Evolutionary conservation across 805 yeast genomes (phyloP).

Genomic region (Zygosaccharomyces kombuchaensis): DNA sequence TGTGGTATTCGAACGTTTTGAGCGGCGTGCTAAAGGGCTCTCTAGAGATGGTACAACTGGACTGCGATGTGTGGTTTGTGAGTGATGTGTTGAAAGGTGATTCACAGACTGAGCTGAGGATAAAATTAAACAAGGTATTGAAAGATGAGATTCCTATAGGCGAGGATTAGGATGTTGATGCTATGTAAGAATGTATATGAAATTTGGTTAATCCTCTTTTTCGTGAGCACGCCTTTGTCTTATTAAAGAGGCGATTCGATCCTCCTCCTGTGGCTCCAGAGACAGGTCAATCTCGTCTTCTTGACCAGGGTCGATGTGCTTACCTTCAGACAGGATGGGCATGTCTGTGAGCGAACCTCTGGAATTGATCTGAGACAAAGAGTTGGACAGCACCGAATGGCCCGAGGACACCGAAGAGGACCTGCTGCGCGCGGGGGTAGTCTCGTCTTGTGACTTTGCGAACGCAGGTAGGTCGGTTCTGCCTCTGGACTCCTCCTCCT

Average conservation of each 20-base stretch:
- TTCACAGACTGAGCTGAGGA: constrained; percentile 69
- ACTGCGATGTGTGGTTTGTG: constrained; percentile 76
- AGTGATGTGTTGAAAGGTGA: constrained; percentile 83
- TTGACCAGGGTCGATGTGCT: constrained; percentile 11
- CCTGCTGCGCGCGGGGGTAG: constrained; percentile 20
- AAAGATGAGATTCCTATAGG: constrained; percentile 98
- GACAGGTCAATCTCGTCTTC: constrained; percentile 12
- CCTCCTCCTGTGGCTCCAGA: constrained; percentile 7
- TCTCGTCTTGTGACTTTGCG: constrained; percentile 6
- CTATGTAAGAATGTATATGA: neutral
- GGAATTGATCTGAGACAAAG: constrained; percentile 58
- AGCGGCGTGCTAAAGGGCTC: constrained; percentile 92
- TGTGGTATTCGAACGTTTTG: constrained; percentile 90
- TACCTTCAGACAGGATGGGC: constrained; percentile 47
- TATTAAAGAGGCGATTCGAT: constrained; percentile 23
- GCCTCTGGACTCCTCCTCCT: constrained; percentile 4
- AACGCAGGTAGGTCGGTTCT: constrained; percentile 4
- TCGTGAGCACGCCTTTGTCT: constrained; percentile 30
- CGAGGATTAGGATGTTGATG: constrained; percentile 54
- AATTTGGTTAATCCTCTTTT: constrained; percentile 16
- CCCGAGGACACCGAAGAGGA: constrained; percentile 27
- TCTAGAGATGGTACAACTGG: constrained; percentile 91
- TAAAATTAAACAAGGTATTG: constrained; percentile 64
- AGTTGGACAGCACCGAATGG: constrained; percentile 47
- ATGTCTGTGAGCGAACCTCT: constrained; percentile 58